Evolutionary conservation across 2,329 filamentous ascomycete genomes (phyloP).

Genomic region (Sclerotinia minor): DNA sequence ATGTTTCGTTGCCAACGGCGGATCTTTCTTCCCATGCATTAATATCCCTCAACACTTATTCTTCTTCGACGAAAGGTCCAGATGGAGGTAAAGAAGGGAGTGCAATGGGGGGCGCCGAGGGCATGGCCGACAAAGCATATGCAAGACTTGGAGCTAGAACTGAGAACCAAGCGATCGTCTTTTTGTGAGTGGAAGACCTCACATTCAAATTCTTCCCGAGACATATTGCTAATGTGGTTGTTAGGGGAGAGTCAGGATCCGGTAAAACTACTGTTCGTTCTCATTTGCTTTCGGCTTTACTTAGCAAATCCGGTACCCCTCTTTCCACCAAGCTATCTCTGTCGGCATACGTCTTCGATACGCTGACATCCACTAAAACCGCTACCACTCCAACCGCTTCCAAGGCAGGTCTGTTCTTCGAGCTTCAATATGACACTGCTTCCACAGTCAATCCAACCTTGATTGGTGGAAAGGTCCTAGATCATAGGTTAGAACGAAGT

Average conservation of each 20-base stretch:
- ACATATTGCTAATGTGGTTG: conserved; percentile 26
- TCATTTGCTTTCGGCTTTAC: conserved; percentile 80
- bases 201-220: neutral
- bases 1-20: conserved; percentile 85
- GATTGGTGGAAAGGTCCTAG: conserved; percentile 90
- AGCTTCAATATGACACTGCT: conserved; percentile 93
- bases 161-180: conserved; percentile 90
- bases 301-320: conserved; percentile 88
- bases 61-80: conserved; percentile 79
- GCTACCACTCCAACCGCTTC: conserved; percentile 93
- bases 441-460: conserved; percentile 81
- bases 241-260: conserved; percentile 88
- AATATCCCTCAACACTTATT: conserved; percentile 92
- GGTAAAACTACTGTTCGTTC: conserved; percentile 94
- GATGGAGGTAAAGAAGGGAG: conserved; percentile 92
- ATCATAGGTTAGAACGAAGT: conserved; percentile 89
- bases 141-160: conserved; percentile 81
- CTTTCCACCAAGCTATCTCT: conserved; percentile 91
- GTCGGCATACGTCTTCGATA: conserved; percentile 93
- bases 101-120: conserved; percentile 88
- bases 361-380: conserved; percentile 94
- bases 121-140: conserved; percentile 84
- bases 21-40: conserved; percentile 87
- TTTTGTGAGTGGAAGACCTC: conserved; percentile 66
- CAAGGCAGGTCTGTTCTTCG: conserved; percentile 92